phyloP scores from a whole-genome alignment of 495 filamentous ascomycete species.

The Oleoguttula mirabilis region DNA sequence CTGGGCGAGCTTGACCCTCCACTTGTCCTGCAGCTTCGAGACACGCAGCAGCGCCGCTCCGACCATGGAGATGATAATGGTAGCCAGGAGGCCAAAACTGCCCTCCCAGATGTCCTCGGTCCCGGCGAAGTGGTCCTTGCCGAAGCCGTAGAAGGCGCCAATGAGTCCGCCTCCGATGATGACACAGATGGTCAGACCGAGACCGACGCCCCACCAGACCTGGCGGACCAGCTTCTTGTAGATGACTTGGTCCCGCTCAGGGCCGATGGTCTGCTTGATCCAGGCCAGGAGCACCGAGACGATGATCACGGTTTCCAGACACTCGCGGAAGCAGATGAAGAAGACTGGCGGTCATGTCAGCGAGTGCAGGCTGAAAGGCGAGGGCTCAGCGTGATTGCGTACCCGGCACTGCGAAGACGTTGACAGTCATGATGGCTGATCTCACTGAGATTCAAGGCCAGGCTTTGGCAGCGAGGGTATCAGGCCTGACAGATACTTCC shows the following conservation, averaged over 20 bases:
- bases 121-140: constrained; percentile 48
- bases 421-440: constrained; percentile 9
- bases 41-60: constrained; percentile 70
- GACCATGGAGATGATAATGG: constrained; percentile 66
- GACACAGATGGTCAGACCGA: constrained; percentile 56
- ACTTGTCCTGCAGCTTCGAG: constrained; percentile 74
- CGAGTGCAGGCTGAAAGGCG: too few relatives aligned
- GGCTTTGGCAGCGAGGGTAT: not conserved
- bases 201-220: constrained; percentile 57
- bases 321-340: constrained; percentile 79
- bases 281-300: constrained; percentile 74
- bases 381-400: too few relatives aligned
- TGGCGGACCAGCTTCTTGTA: constrained; percentile 63
- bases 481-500: too few relatives aligned
- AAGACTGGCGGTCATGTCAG: too few relatives aligned
- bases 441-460: not conserved
- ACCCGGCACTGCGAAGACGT: constrained; percentile 52
- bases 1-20: constrained; percentile 64
- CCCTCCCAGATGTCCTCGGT: constrained; percentile 74
- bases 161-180: constrained; percentile 61
- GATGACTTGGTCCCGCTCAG: constrained; percentile 39
- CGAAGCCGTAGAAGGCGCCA: constrained; percentile 64
- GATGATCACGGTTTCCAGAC: constrained; percentile 67
- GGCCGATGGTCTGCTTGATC: constrained; percentile 63
- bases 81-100: constrained; percentile 55